Evolutionary conservation across 768 basidiomycete species (phyloP).

Genomic region (Leccinum uliginosum): DNA sequence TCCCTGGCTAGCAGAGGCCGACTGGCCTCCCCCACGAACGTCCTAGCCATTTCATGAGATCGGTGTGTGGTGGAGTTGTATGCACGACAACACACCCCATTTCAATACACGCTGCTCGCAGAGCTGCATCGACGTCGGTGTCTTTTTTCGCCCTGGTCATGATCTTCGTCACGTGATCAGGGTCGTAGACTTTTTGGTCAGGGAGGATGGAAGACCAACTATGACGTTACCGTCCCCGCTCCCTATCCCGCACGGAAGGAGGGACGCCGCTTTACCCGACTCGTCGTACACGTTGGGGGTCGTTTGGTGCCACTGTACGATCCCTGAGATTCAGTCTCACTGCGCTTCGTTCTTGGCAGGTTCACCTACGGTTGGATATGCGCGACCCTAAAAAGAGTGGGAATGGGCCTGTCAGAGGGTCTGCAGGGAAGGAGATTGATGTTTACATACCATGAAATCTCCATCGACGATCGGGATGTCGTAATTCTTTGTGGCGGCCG

Average conservation of each 20-base stretch:
- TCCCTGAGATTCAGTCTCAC: background rate
- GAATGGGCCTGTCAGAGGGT: background rate
- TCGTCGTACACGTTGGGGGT: constrained; percentile 29
- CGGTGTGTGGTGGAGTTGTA: background rate
- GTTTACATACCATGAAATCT: constrained; percentile 37
- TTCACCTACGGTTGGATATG: constrained; percentile 28
- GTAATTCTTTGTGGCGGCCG: constrained; percentile 32
- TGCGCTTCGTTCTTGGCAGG: constrained; percentile 5
- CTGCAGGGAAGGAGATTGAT: background rate
- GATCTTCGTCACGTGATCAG: constrained; percentile 23
- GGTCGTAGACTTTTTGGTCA: background rate
- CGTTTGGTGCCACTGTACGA: constrained; percentile 27
- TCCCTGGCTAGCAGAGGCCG: constrained; percentile 37
- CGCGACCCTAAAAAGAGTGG: constrained; percentile 30
- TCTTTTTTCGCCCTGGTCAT: constrained; percentile 44
- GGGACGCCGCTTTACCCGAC: constrained; percentile 21
- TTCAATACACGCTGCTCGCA: constrained; percentile 46
- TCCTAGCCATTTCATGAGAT: constrained; percentile 19
- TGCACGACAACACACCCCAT: constrained; percentile 37
- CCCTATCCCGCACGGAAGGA: constrained; percentile 33
- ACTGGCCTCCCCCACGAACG: constrained; percentile 41
- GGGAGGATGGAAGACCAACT: constrained; percentile 11
- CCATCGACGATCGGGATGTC: constrained; percentile 40
- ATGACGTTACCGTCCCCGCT: constrained; percentile 38
- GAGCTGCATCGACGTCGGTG: constrained; percentile 38